Percentiles rank a stretch among this genome's conserved stretches.
phyloP scores from a whole-genome alignment of 306 rosid species.

The Sophora flavescens region DNA sequence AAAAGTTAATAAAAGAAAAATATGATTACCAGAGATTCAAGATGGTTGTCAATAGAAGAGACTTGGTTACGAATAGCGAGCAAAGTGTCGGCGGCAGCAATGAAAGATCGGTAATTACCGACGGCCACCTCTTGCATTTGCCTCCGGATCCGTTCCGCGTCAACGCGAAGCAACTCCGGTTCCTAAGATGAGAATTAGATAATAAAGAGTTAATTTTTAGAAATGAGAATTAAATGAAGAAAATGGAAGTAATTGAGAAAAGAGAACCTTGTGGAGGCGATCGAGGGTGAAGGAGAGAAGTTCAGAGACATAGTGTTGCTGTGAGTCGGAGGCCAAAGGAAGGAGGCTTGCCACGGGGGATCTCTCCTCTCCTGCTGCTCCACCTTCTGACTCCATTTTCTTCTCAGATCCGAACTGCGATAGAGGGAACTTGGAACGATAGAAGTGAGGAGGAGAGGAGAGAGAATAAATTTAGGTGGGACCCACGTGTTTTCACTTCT shows the following conservation, averaged over 20 bases:
- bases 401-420: neutral
- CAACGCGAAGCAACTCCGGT: conserved; percentile 98
- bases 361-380: conserved; percentile 51
- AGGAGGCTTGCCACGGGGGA: conserved; percentile 59
- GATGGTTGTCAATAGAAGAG: conserved; percentile 52
- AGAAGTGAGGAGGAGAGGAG: too few relatives aligned
- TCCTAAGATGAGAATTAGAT: conserved; percentile 52
- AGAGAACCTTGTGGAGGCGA: conserved; percentile 83
- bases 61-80: conserved; percentile 89
- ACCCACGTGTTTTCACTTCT: too few relatives aligned
- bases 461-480: too few relatives aligned
- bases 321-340: conserved; percentile 84
- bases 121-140: conserved; percentile 99
- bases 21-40: conserved; percentile 46
- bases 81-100: conserved; percentile 90
- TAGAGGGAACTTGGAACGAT: too few relatives aligned
- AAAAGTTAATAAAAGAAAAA: neutral
- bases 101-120: conserved; percentile 86
- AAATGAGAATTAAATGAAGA: too few relatives aligned
- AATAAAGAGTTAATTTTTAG: too few relatives aligned
- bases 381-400: conserved; percentile 62
- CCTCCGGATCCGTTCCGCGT: conserved; percentile 96
- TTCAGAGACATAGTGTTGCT: conserved; percentile 97
- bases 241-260: conserved; percentile 1
- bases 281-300: conserved; percentile 97